These are phyloP conservation scores for Triticum turgidum DNA, from an alignment of 176 grass and related monocot genomes.

Conservation along the genomic window DNA sequence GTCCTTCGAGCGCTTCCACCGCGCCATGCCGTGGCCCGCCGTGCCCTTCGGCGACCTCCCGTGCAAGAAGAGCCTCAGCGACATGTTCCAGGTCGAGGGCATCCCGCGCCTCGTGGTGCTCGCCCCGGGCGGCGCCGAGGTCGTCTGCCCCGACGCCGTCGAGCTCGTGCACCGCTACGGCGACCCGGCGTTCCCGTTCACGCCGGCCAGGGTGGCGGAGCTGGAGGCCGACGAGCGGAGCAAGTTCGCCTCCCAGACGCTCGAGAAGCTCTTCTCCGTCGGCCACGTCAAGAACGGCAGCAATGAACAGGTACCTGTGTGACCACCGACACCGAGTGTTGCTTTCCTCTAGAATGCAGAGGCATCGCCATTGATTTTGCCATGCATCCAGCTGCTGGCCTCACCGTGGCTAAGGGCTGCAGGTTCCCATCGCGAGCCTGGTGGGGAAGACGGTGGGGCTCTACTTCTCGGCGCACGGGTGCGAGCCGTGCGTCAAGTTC, in stretches of 20 bases:
- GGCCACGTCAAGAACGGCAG: slow-evolving; percentile 31
- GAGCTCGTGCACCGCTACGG: slow-evolving; percentile 54
- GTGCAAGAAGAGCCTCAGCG: slow-evolving; percentile 53
- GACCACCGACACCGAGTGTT: not conserved
- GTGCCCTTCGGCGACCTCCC: slow-evolving; percentile 52
- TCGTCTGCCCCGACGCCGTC: slow-evolving; percentile 33
- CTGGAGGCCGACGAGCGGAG: slow-evolving; percentile 49
- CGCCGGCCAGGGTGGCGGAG: slow-evolving; percentile 45
- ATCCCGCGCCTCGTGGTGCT: slow-evolving; percentile 62
- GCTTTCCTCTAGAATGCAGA: not conserved
- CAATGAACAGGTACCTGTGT: slow-evolving; percentile 27
- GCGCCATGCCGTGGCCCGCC: slow-evolving; percentile 62
- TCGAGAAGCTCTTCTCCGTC: slow-evolving; percentile 58
- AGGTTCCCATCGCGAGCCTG: slow-evolving; percentile 56
- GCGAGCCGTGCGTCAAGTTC: slow-evolving; percentile 58
- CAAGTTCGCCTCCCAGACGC: slow-evolving; percentile 62
- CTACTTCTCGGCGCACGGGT: slow-evolving; percentile 56
- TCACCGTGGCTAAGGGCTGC: slow-evolving; percentile 49
- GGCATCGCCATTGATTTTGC: not conserved
- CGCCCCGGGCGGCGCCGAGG: slow-evolving; percentile 8
- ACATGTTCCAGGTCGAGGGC: slow-evolving; percentile 59
- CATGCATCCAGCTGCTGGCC: slow-evolving; percentile 34
- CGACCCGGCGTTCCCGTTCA: slow-evolving; percentile 58
- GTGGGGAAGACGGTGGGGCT: slow-evolving; percentile 64
- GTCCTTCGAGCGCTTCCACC: slow-evolving; percentile 65